These are phyloP conservation scores for Prunella vulgaris DNA, from an alignment of 257 asterid genomes.

Conservation along the genomic window DNA sequence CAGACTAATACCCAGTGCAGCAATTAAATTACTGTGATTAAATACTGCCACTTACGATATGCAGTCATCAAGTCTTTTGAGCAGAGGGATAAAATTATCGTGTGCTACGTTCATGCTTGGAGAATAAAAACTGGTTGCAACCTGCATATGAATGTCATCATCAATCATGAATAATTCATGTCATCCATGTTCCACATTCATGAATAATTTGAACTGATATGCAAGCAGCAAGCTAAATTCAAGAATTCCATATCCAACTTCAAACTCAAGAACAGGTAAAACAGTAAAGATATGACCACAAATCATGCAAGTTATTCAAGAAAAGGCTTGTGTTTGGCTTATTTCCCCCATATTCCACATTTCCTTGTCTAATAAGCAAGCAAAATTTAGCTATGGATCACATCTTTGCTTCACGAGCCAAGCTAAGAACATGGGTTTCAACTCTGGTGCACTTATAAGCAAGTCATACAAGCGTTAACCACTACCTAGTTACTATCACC, in stretches of 20 bases:
- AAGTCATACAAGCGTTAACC: slow-evolving; percentile 6
- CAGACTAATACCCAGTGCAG: slow-evolving; percentile 10
- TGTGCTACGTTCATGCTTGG: slow-evolving; percentile 80
- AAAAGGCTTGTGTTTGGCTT: not conserved
- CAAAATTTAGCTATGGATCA: not conserved
- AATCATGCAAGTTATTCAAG: slow-evolving; percentile 1
- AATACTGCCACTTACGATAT: slow-evolving; percentile 64
- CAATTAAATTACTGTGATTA: slow-evolving; percentile 6
- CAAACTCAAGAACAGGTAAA: not conserved
- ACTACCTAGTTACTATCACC: not conserved
- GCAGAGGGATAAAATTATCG: slow-evolving; percentile 82
- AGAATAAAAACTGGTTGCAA: slow-evolving; percentile 88
- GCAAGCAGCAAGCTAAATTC: not conserved
- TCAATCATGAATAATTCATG: slow-evolving; percentile 24
- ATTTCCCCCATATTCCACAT: not conserved
- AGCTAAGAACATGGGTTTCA: not conserved
- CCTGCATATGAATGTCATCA: slow-evolving; percentile 53
- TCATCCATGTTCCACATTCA: slow-evolving; percentile 2
- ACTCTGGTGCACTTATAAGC: slow-evolving; percentile 6
- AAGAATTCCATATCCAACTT: not conserved
- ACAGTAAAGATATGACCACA: slow-evolving; percentile 4
- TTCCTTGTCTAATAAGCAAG: slow-evolving; percentile 13
- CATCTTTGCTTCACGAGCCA: not conserved
- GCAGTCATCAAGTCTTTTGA: slow-evolving; percentile 92
- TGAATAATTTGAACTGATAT: slow-evolving; percentile 1